Conservation (phyloP, 164 flowering plant species). For the Sedum album region DNA sequence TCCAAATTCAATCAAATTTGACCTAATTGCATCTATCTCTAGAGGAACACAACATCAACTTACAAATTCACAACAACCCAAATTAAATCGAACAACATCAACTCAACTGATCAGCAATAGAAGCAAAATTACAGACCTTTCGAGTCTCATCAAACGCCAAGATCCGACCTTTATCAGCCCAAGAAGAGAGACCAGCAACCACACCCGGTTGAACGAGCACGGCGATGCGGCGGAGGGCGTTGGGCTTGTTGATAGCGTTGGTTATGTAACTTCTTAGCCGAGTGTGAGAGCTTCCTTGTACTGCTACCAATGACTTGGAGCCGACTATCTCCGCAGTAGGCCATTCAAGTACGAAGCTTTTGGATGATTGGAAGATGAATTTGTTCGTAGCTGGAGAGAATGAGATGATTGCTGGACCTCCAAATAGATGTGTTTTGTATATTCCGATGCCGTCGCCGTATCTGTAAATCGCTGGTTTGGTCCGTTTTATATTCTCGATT, state of each 20-base stretch:
- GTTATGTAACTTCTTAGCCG: conserved; percentile 13
- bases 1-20: not conserved
- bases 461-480: conserved; percentile 15
- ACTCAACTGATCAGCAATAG: not conserved
- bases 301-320: conserved; percentile 16
- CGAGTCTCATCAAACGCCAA: conserved; percentile 21
- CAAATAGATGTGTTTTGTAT: conserved; percentile 40
- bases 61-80: not conserved
- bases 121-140: conserved; percentile 20
- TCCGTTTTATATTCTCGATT: not conserved
- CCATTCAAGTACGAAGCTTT: conserved; percentile 22
- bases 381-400: conserved; percentile 32
- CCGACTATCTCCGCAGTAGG: conserved; percentile 34
- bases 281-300: conserved; percentile 30
- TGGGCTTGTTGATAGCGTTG: conserved; percentile 15
- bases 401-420: conserved; percentile 40
- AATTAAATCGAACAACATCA: not conserved
- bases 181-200: conserved; percentile 13
- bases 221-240: conserved; percentile 25
- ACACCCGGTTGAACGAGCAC: conserved; percentile 26
- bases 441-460: conserved; percentile 41
- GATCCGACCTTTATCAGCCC: conserved; percentile 17
- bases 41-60: not conserved
- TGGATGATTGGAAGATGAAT: conserved; percentile 25
- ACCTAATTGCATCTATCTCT: not conserved